phyloP scores from a whole-genome alignment of 495 filamentous ascomycete genomes.

The Melanomma pulvis-pyrius region DNA sequence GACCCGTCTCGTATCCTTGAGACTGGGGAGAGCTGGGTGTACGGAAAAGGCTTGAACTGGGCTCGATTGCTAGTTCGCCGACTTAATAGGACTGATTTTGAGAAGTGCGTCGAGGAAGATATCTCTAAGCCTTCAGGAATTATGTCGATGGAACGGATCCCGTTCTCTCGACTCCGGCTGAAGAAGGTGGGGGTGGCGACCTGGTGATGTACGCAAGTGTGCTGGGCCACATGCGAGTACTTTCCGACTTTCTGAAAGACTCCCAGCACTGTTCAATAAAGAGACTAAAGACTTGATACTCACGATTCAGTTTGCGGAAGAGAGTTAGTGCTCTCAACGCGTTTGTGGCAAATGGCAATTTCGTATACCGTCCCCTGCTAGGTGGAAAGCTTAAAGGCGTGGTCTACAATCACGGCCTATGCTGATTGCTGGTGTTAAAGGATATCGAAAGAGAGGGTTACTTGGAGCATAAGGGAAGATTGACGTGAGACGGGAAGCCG shows the following conservation, averaged over 20 bases:
- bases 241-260: constrained; percentile 35
- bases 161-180: constrained; percentile 1
- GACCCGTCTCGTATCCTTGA: constrained; percentile 51
- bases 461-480: constrained; percentile 33
- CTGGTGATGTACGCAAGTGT: constrained; percentile 23
- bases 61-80: constrained; percentile 52
- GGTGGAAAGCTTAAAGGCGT: constrained; percentile 10
- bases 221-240: constrained; percentile 27
- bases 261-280: constrained; percentile 14
- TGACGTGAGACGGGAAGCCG: constrained; percentile 34
- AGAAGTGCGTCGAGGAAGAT: constrained; percentile 32
- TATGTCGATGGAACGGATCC: constrained; percentile 17
- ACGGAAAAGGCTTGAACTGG: constrained; percentile 57
- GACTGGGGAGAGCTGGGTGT: constrained; percentile 56
- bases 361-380: not conserved
- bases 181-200: constrained; percentile 23
- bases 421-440: constrained; percentile 14
- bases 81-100: constrained; percentile 37
- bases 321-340: not conserved
- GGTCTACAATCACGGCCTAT: constrained; percentile 17
- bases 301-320: constrained; percentile 19
- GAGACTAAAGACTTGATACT: constrained; percentile 26
- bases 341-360: not conserved
- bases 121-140: constrained; percentile 38
- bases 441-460: constrained; percentile 24